A percentile compares a stretch with the other conserved stretches of the same genome.
These are phyloP conservation scores for Aspergillus sojae DNA, from an alignment of 2,329 filamentous ascomycete genomes.

Conservation along the genomic window DNA sequence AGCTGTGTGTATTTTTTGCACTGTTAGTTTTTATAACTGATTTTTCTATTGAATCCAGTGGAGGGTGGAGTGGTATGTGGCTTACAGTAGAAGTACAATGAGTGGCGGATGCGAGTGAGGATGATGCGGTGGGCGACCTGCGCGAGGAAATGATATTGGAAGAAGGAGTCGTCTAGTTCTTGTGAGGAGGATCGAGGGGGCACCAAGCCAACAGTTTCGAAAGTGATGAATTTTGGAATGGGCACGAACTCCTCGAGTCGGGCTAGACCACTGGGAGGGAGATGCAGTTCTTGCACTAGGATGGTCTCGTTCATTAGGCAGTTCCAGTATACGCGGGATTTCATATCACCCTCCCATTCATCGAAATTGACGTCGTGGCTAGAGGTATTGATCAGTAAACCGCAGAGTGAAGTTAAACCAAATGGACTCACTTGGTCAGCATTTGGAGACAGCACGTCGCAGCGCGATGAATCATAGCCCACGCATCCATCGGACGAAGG, in stretches of 20 bases:
- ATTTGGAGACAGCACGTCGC: slow-evolving; percentile 53
- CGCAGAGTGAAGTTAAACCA: neutral
- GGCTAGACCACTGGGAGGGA: slow-evolving; percentile 54
- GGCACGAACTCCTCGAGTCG: slow-evolving; percentile 57
- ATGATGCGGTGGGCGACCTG: slow-evolving; percentile 61
- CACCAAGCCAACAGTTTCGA: slow-evolving; percentile 39
- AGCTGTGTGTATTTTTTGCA: slow-evolving; percentile 26
- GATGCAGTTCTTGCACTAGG: slow-evolving; percentile 56
- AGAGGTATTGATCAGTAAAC: slow-evolving; percentile 11
- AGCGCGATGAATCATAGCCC: slow-evolving; percentile 56
- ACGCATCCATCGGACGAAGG: slow-evolving; percentile 56
- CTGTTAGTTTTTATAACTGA: slow-evolving; percentile 4
- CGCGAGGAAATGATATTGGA: slow-evolving; percentile 61
- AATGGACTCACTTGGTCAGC: slow-evolving; percentile 45
- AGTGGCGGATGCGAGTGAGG: slow-evolving; percentile 56
- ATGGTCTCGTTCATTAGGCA: slow-evolving; percentile 60
- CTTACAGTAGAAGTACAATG: slow-evolving; percentile 52
- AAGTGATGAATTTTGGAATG: slow-evolving; percentile 56
- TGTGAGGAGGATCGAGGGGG: slow-evolving; percentile 33
- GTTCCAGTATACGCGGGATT: slow-evolving; percentile 59
- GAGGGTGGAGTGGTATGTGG: neutral
- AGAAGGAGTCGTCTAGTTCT: slow-evolving; percentile 56
- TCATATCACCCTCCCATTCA: slow-evolving; percentile 59
- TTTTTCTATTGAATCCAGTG: neutral
- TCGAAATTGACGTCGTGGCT: slow-evolving; percentile 49